These are phyloP conservation scores for Phytophthora citrophthora DNA, from an alignment of 352 stramenopile genomes.

Conservation along the genomic window DNA sequence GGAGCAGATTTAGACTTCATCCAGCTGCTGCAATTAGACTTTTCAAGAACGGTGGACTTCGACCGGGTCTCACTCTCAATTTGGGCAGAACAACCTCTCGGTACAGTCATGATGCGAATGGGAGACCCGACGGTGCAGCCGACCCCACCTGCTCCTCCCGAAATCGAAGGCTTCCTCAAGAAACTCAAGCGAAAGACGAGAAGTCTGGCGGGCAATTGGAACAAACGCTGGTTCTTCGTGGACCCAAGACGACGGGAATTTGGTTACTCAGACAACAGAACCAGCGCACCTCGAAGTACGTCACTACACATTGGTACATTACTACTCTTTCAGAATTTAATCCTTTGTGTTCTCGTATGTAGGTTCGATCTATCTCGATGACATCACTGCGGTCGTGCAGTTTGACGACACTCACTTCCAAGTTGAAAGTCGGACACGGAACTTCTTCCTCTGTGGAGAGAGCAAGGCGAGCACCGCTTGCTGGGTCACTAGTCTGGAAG, in stretches of 20 bases:
- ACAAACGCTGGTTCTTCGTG: conserved; percentile 90
- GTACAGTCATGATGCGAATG: conserved; percentile 27
- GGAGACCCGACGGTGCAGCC: conserved; percentile 36
- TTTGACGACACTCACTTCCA: conserved; percentile 90
- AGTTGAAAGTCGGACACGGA: conserved; percentile 81
- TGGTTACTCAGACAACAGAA: conserved; percentile 67
- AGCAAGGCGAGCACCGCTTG: conserved; percentile 84
- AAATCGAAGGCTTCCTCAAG: conserved; percentile 89
- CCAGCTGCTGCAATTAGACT: conserved; percentile 23
- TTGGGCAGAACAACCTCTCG: conserved; percentile 6
- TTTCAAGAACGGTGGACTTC: conserved; percentile 9
- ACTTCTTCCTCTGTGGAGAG: conserved; percentile 87
- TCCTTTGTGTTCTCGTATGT: background rate
- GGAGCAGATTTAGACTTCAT: conserved; percentile 23
- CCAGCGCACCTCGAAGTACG: conserved; percentile 57
- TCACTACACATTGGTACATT: background rate
- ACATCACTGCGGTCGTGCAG: conserved; percentile 87
- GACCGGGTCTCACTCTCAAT: conserved; percentile 28
- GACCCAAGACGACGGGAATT: conserved; percentile 79
- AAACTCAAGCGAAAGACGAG: conserved; percentile 89
- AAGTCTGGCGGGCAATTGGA: conserved; percentile 79
- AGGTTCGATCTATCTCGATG: conserved; percentile 87
- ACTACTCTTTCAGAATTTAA: no score
- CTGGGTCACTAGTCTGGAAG: conserved; percentile 83
- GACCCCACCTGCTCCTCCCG: conserved; percentile 58